A percentile compares a stretch with the other conserved stretches of the same genome.
Conservation (phyloP, 345 rosid genomes). For the Sonneratia alba region DNA sequence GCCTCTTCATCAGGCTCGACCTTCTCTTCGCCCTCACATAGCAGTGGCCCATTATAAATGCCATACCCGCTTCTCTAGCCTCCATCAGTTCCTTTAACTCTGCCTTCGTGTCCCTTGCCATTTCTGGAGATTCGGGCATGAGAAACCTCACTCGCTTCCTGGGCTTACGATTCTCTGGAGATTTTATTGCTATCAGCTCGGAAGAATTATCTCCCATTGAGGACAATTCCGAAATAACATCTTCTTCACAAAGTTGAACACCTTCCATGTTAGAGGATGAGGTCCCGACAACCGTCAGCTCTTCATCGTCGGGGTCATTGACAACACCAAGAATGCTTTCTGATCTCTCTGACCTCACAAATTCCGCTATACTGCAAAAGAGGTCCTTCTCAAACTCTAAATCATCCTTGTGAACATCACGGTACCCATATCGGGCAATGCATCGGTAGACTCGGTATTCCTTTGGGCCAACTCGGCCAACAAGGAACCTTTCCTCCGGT, state of each 20-base stretch:
- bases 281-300: constrained; percentile 67
- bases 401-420: constrained; percentile 80
- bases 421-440: constrained; percentile 88
- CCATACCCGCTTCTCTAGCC: constrained; percentile 92
- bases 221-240: constrained; percentile 6
- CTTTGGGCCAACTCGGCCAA: constrained; percentile 82
- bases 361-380: constrained; percentile 73
- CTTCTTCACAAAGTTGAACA: constrained; percentile 40
- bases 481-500: constrained; percentile 79
- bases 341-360: constrained; percentile 47
- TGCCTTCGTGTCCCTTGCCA: no score
- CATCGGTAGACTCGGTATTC: constrained; percentile 77
- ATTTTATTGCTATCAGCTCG: constrained; percentile 15
- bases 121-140: no score
- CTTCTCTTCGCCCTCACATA: constrained; percentile 80
- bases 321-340: constrained; percentile 17
- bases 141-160: no score
- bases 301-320: constrained; percentile 32
- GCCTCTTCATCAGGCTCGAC: constrained; percentile 72
- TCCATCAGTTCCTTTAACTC: no score
- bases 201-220: constrained; percentile 15
- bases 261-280: constrained; percentile 50
- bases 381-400: constrained; percentile 82
- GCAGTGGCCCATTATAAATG: constrained; percentile 79
- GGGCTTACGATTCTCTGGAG: constrained; percentile 11